Evolutionary conservation across 1,284 basidiomycete genomes (phyloP), one percentile per base, ranked within the genome.

Genomic region (Rhizopogon hawkerae): DNA sequence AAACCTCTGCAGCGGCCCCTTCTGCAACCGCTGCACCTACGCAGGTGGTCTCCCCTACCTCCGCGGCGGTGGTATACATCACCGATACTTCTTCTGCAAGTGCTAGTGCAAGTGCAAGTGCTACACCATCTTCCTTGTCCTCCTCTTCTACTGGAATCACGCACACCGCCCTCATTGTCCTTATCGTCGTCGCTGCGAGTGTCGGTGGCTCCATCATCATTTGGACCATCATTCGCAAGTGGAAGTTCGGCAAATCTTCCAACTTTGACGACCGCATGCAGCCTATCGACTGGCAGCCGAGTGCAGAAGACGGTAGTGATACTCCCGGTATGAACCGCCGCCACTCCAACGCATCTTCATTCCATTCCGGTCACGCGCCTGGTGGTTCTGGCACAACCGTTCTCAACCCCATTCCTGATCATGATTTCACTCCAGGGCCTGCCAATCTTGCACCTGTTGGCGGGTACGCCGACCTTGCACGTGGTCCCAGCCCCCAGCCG

Each of bases 221-320:
- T 55, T 93, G 87, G 87, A 92, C 89, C 34, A 71, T 89, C 59
- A 89, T 92, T 75, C 84, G 91, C 70, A 92, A 92, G 69, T 91
- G 86, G 86, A 92, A 92, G 72, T 80, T 92, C 60, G 79, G 78
- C 53, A 82, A 85, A 47, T 89, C 86, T 38, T 77, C 79, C 63
- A 76, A 80, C 60, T 92, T 92, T 62, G 86, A 89, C 59, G 77
- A 82, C 55, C 86, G 89, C 60, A 81, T 92, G 69, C 78, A 83
- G 47, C 89, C 90, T 55, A 85, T 89, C 60, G 81, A 90, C 68
- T 89, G 86, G 86, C 78, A 83, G 61, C 84, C 85, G 16, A 76
- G 77, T 26, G 75, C 74, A 16, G 73, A 73, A 43, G 74, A 76
- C 1, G 57, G 59, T 37, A 65, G 66, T 46, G 67, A 69, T 55